Evolutionary conservation across 2,329 filamentous ascomycete genomes (phyloP).

Genomic region (Sclerotiophoma versabilis): DNA sequence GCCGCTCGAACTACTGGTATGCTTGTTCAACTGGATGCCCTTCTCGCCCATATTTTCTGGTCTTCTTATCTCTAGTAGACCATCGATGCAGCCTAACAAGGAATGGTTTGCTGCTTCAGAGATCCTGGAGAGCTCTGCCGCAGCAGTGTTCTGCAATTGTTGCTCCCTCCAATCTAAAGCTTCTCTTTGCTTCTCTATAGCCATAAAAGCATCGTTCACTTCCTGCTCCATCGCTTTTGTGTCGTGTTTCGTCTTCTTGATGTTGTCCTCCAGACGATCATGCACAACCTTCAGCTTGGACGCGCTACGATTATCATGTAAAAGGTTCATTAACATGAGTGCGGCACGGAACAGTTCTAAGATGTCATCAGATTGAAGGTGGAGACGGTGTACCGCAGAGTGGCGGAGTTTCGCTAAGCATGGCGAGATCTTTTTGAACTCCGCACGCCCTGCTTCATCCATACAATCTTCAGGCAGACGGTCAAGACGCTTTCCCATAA

Average conservation of each 20-base stretch:
- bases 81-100: background rate
- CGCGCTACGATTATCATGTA: background rate
- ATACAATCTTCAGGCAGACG: constrained; percentile 3
- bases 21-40: background rate
- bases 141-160: background rate
- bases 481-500: background rate
- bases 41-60: background rate
- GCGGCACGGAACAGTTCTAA: background rate
- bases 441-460: background rate
- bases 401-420: background rate
- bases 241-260: background rate
- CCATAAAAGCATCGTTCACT: too few species aligned
- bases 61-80: too few species aligned
- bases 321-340: background rate
- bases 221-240: background rate
- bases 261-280: background rate
- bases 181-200: constrained; percentile 5
- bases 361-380: background rate
- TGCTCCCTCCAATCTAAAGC: background rate
- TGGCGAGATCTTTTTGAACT: background rate
- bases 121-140: background rate
- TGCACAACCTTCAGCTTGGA: background rate
- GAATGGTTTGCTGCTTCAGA: background rate
- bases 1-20: background rate
- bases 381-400: constrained; percentile 5